Evolutionary conservation across 495 filamentous ascomycete species (phyloP).

Genomic region (Aspergillus affinis): DNA sequence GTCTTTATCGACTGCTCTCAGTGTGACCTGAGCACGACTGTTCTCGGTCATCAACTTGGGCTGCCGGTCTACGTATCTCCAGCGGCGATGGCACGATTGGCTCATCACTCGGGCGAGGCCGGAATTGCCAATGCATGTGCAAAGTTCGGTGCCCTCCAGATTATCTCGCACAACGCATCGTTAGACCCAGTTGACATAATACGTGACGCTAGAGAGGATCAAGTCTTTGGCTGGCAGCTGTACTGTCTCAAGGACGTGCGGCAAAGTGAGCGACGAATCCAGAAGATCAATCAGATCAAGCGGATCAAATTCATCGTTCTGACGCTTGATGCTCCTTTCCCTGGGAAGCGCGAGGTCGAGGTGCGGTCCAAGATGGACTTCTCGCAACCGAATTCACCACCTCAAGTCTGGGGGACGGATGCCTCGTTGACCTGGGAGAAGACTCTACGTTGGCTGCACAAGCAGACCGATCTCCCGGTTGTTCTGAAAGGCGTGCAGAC

Average conservation of each 20-base stretch:
- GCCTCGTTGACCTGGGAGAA: conserved; percentile 80
- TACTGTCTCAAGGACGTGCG: conserved; percentile 79
- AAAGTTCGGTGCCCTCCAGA: conserved; percentile 72
- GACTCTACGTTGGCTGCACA: conserved; percentile 72
- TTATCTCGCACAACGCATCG: conserved; percentile 86
- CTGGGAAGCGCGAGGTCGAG: conserved; percentile 89
- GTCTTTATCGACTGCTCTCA: conserved; percentile 80
- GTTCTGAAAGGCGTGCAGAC: conserved; percentile 92
- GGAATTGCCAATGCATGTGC: conserved; percentile 82
- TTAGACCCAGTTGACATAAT: conserved; percentile 87
- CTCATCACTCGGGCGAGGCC: conserved; percentile 80
- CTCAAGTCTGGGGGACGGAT: conserved; percentile 73
- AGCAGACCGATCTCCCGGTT: conserved; percentile 77
- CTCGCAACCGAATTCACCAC: conserved; percentile 39
- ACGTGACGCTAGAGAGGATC: conserved; percentile 59
- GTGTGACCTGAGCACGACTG: conserved; percentile 68
- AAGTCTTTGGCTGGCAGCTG: conserved; percentile 90
- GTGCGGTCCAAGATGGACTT: conserved; percentile 58
- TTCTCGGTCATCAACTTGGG: conserved; percentile 66
- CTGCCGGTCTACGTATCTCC: conserved; percentile 81
- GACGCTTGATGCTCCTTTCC: conserved; percentile 90
- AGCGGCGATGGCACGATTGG: conserved; percentile 90
- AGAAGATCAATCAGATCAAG: conserved; percentile 67
- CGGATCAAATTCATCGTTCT: conserved; percentile 78
- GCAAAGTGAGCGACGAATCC: conserved; percentile 80